Evolutionary conservation across 495 filamentous ascomycete species (phyloP), one percentile per base, ranked within the genome.

Genomic region (Talaromyces proteolyticus): DNA sequence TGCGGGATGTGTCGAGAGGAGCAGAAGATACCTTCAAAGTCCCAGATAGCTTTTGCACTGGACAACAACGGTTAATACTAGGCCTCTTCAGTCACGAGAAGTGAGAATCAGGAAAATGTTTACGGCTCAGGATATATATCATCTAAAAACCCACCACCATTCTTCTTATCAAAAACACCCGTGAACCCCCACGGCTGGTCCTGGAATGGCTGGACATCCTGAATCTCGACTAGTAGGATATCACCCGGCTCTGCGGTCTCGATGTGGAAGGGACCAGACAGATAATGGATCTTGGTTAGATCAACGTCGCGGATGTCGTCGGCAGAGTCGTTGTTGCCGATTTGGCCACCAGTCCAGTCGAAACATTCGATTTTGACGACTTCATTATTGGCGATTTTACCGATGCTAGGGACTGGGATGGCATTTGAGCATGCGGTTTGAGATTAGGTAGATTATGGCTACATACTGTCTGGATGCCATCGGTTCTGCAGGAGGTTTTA

Each of bases 1-100:
- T 85, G 80, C 0, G 91, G 91, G 57, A 96, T 91, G 64, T 97
- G 92, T 0, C 92, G 81, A 10, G 86, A 91, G 20, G 87, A 87
- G 74, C 88, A 93, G 69, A 86, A 91, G 59, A 97, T 95, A 51
- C 92, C 92, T 60, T 95, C 90, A 53, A 97, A 96, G 60, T 96
- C 92, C 91, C 92, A 97, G 60, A 97, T 96, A 0, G 92, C 92
- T 61, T 93, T 93, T 14, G 88, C 89, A n/a, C 84, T 87, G 54
- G 1, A 42, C n/a, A 6, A 26, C 38, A 6, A 20, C 40, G 17
- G 10, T 8, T 34, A 34, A 34, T 34, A 10, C 8, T 6, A 22
- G 43, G 24, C 42, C 2, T 36, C 14, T 40, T 10, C n/a, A 18
- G 19, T 2, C 24, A 16, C 10, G 14, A 24, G 39, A 6, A 40